phyloP scores from a whole-genome alignment of 129 eudicot species.

The Lonicera japonica region DNA sequence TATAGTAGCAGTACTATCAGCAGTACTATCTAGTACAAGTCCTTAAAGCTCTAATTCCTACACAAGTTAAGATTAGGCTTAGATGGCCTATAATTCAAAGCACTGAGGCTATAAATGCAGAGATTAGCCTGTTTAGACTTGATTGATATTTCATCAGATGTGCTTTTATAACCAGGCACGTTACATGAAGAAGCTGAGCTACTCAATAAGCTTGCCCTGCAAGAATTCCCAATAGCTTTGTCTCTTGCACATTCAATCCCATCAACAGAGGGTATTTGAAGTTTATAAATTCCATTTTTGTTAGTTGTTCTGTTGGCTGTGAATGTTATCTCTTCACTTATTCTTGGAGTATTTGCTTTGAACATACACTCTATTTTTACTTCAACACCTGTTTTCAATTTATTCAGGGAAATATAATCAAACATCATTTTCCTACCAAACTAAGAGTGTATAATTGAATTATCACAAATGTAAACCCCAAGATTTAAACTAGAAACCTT shows the following conservation, averaged over 20 bases:
- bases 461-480: no score
- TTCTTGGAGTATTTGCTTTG: slow-evolving; percentile 68
- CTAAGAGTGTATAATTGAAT: neutral
- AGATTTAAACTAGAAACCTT: no score
- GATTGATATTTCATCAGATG: slow-evolving; percentile 62
- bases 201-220: slow-evolving; percentile 58
- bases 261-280: slow-evolving; percentile 74
- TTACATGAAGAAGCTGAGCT: slow-evolving; percentile 56
- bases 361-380: slow-evolving; percentile 83
- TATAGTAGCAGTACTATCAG: no score
- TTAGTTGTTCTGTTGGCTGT: slow-evolving; percentile 88
- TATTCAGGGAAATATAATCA: neutral
- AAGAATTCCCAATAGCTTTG: slow-evolving; percentile 41
- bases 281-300: slow-evolving; percentile 64
- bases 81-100: slow-evolving; percentile 67
- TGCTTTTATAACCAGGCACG: slow-evolving; percentile 54
- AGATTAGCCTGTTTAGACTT: slow-evolving; percentile 61
- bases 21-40: no score
- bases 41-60: slow-evolving; percentile 19
- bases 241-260: slow-evolving; percentile 85
- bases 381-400: slow-evolving; percentile 51
- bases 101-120: slow-evolving; percentile 67
- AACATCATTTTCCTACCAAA: neutral
- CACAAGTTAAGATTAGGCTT: slow-evolving; percentile 48
- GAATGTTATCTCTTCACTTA: slow-evolving; percentile 59